phyloP scores from a whole-genome alignment of 768 basidiomycete genomes.

The Leccinum rimulosum region DNA sequence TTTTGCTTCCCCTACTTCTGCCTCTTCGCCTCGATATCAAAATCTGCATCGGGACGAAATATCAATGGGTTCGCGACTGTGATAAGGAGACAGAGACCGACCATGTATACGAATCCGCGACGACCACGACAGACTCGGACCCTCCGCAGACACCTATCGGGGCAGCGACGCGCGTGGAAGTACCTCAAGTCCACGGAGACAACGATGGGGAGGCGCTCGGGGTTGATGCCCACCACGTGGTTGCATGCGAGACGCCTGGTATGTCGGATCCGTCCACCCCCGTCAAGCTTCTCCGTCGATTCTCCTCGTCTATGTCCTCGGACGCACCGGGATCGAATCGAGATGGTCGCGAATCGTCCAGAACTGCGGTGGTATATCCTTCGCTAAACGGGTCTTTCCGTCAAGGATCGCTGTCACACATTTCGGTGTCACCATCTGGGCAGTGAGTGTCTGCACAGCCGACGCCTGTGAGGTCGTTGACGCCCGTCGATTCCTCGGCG shows the following conservation, averaged over 20 bases:
- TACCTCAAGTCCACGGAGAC: slow-evolving; percentile 12
- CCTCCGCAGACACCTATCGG: slow-evolving; percentile 28
- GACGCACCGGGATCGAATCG: neutral
- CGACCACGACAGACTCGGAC: slow-evolving; percentile 29
- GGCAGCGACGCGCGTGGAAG: slow-evolving; percentile 3
- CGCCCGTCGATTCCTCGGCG: slow-evolving; percentile 2
- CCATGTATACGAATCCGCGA: slow-evolving; percentile 27
- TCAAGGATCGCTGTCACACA: slow-evolving; percentile 9
- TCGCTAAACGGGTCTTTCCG: slow-evolving; percentile 26
- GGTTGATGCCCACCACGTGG: slow-evolving; percentile 2
- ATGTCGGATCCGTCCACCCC: slow-evolving; percentile 18
- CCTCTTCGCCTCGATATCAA: slow-evolving; percentile 2
- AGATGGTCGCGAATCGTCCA: slow-evolving; percentile 9
- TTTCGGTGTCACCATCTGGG: neutral
- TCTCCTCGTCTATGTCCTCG: slow-evolving; percentile 5
- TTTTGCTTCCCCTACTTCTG: slow-evolving; percentile 1
- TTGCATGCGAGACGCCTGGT: neutral
- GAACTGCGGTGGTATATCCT: slow-evolving; percentile 21
- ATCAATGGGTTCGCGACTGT: slow-evolving; percentile 7
- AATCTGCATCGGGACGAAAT: slow-evolving; percentile 5
- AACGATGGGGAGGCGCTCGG: slow-evolving; percentile 7
- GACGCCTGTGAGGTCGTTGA: slow-evolving; percentile 12
- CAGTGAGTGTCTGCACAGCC: slow-evolving; percentile 9
- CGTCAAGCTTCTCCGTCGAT: slow-evolving; percentile 13
- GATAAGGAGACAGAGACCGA: slow-evolving; percentile 26